These are phyloP conservation scores for Crataegus laevigata DNA, from an alignment of 306 rosid genomes.

Conservation along the genomic window DNA sequence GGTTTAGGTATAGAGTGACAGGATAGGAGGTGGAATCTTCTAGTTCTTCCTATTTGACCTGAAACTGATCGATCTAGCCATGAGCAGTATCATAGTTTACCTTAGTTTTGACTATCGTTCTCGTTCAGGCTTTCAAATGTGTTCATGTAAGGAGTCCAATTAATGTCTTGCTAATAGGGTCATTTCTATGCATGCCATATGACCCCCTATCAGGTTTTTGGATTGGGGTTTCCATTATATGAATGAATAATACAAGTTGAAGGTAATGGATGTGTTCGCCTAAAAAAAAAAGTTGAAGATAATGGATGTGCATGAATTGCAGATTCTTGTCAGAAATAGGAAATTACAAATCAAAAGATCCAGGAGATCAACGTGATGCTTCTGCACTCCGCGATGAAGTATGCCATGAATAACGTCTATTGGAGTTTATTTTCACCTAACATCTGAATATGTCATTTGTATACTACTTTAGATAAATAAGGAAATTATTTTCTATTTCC, in stretches of 20 bases:
- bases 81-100: neutral
- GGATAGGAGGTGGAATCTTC: too few relatives aligned
- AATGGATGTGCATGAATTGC: constrained; percentile 24
- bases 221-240: too few relatives aligned
- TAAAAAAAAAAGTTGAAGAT: neutral
- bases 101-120: neutral
- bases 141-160: neutral
- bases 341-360: constrained; percentile 42
- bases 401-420: constrained; percentile 8
- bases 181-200: neutral
- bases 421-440: neutral
- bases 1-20: neutral
- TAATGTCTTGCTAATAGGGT: neutral
- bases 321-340: constrained; percentile 56
- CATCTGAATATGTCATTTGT: neutral
- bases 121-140: neutral
- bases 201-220: too few relatives aligned
- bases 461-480: neutral
- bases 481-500: neutral
- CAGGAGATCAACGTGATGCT: constrained; percentile 58
- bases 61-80: too few relatives aligned
- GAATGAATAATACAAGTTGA: neutral
- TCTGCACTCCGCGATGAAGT: constrained; percentile 87
- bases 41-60: too few relatives aligned
- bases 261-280: neutral